phyloP scores from a whole-genome alignment of 352 stramenopile species.

The Globisporangium orthogonon region DNA sequence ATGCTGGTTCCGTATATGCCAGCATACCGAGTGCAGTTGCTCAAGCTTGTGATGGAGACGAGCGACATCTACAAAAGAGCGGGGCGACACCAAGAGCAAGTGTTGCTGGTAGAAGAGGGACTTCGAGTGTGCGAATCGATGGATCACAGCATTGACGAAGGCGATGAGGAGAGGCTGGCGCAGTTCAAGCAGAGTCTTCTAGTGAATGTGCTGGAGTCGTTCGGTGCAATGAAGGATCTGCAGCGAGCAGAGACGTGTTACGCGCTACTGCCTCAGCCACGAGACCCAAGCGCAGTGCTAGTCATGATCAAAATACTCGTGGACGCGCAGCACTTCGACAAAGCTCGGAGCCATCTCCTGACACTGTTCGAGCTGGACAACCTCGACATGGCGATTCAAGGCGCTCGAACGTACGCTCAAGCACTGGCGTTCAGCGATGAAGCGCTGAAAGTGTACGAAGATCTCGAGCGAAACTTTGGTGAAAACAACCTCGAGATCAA shows the following conservation, averaged over 20 bases:
- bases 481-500: conserved; percentile 48
- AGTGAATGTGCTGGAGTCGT: conserved; percentile 38
- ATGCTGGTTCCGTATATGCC: conserved; percentile 65
- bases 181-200: conserved; percentile 43
- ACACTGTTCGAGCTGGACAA: conserved; percentile 52
- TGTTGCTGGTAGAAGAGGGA: conserved; percentile 52
- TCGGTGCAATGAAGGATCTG: conserved; percentile 38
- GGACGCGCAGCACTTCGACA: conserved; percentile 34
- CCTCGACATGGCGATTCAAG: conserved; percentile 35
- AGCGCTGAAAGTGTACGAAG: conserved; percentile 50
- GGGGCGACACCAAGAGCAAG: conserved; percentile 28
- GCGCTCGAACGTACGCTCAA: conserved; percentile 37
- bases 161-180: conserved; percentile 13
- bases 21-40: conserved; percentile 27
- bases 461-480: conserved; percentile 55
- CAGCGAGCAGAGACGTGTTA: conserved; percentile 61
- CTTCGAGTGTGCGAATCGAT: conserved; percentile 47
- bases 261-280: conserved; percentile 26
- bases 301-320: conserved; percentile 60
- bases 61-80: conserved; percentile 39
- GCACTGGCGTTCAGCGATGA: conserved; percentile 39
- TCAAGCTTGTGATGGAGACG: conserved; percentile 42
- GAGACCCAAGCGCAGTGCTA: conserved; percentile 30
- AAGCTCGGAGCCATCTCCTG: conserved; percentile 31
- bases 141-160: conserved; percentile 26